Evolutionary conservation across 2,329 filamentous ascomycete species (phyloP).

Genomic region (Diaporthe capsici): DNA sequence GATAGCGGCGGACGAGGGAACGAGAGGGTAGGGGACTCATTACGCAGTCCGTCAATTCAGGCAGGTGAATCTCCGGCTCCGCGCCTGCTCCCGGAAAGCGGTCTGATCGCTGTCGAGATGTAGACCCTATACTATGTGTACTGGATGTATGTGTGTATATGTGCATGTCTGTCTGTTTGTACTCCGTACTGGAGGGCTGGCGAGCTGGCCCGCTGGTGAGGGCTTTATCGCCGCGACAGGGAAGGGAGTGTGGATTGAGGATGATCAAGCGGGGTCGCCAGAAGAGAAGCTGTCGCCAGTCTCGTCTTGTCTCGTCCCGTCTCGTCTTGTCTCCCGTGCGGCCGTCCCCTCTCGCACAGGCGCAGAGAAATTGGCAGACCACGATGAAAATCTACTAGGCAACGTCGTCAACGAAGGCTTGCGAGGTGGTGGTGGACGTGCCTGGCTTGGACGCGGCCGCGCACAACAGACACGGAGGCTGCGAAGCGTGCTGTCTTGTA

Average conservation of each 20-base stretch:
- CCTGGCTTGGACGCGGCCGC: background rate
- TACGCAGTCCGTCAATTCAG: slow-evolving; percentile 18
- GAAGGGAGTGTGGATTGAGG: slow-evolving; percentile 30
- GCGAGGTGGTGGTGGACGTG: background rate
- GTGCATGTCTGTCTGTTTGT: background rate
- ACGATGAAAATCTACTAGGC: background rate
- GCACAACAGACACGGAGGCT: slow-evolving; percentile 11
- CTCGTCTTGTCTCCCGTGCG: slow-evolving; percentile 4
- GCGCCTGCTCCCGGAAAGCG: slow-evolving; percentile 14
- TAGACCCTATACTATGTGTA: background rate
- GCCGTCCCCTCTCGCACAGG: background rate
- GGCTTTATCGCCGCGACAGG: slow-evolving; percentile 20
- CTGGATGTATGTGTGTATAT: background rate
- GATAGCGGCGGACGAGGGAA: slow-evolving; percentile 26
- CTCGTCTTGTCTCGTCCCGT: slow-evolving; percentile 20
- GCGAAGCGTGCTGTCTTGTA: slow-evolving; percentile 15
- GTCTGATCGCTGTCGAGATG: slow-evolving; percentile 15
- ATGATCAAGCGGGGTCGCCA: slow-evolving; percentile 29
- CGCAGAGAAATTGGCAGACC: background rate
- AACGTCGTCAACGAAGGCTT: slow-evolving; percentile 2
- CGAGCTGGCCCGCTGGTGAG: background rate
- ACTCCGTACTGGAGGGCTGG: background rate
- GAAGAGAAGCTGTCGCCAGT: slow-evolving; percentile 25
- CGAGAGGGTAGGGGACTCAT: slow-evolving; percentile 5
- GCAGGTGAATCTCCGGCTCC: slow-evolving; percentile 35